Percentiles rank a stretch among this genome's conserved stretches.
Conservation (phyloP, 1,139 yeast species). For the Geotrichum phurueaensis region DNA sequence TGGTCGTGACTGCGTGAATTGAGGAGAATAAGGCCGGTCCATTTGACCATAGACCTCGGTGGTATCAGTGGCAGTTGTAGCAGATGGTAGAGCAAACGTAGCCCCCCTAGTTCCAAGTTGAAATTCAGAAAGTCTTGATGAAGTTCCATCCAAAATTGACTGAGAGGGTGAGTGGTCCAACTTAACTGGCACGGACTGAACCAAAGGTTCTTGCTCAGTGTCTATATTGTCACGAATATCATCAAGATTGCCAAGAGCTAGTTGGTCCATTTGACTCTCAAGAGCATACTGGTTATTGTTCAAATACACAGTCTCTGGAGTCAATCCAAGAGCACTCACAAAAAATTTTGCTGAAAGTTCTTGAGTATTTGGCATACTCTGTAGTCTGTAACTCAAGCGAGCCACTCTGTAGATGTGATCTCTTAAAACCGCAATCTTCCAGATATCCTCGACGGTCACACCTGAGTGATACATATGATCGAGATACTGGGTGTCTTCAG, state of each 20-base stretch:
- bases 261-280: constrained; percentile 2
- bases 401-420: constrained; percentile 64
- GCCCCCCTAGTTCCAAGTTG: constrained; percentile 14
- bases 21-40: constrained; percentile 17
- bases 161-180: not conserved
- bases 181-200: not conserved
- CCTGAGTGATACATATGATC: constrained; percentile 66
- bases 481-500: constrained; percentile 72
- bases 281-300: constrained; percentile 8
- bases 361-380: not conserved
- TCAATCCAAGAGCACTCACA: not conserved
- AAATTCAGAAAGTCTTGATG: not conserved
- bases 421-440: constrained; percentile 73
- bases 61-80: constrained; percentile 25
- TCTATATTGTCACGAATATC: constrained; percentile 4
- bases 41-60: constrained; percentile 30
- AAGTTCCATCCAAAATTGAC: constrained; percentile 1
- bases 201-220: not conserved
- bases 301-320: not conserved
- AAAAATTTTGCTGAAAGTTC: constrained; percentile 4
- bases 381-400: constrained; percentile 27
- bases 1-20: not conserved
- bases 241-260: constrained; percentile 6
- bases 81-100: constrained; percentile 14
- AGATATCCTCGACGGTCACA: constrained; percentile 60